Evolutionary conservation across 306 rosid genomes (phyloP).

Genomic region (Luffa acutangula): DNA sequence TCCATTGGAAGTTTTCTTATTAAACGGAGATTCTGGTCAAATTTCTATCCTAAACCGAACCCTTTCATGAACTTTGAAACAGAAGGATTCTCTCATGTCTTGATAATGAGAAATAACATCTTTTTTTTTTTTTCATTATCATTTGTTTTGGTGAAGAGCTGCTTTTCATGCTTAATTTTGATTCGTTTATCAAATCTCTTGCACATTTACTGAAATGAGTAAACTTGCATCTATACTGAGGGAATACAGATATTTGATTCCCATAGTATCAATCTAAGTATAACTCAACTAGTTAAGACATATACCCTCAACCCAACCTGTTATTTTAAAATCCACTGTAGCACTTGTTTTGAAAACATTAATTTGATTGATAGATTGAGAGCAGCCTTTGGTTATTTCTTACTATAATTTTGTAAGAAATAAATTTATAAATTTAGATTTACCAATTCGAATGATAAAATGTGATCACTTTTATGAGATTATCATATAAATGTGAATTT

Average conservation of each 20-base stretch:
- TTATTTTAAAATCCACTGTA: background rate
- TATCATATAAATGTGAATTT: background rate
- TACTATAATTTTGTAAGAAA: background rate
- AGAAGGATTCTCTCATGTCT: background rate
- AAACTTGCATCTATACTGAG: background rate
- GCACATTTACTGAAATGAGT: background rate
- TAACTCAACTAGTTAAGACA: no score
- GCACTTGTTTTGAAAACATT: background rate
- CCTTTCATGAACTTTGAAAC: slow-evolving; percentile 27
- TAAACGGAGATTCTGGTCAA: slow-evolving; percentile 89
- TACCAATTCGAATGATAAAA: background rate
- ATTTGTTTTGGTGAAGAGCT: background rate
- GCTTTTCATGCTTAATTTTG: background rate
- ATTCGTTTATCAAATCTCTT: background rate
- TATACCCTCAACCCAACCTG: no score
- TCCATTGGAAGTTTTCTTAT: slow-evolving; percentile 88
- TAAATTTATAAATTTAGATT: background rate
- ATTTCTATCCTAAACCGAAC: slow-evolving; percentile 64
- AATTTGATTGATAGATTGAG: background rate
- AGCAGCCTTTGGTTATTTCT: background rate
- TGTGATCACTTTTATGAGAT: background rate
- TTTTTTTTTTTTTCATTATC: background rate
- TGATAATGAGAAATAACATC: slow-evolving; percentile 1
- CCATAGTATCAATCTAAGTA: background rate
- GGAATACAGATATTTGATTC: background rate